phyloP scores from a whole-genome alignment of 805 yeast species.

The Cyberlindnera sargentensis region DNA sequence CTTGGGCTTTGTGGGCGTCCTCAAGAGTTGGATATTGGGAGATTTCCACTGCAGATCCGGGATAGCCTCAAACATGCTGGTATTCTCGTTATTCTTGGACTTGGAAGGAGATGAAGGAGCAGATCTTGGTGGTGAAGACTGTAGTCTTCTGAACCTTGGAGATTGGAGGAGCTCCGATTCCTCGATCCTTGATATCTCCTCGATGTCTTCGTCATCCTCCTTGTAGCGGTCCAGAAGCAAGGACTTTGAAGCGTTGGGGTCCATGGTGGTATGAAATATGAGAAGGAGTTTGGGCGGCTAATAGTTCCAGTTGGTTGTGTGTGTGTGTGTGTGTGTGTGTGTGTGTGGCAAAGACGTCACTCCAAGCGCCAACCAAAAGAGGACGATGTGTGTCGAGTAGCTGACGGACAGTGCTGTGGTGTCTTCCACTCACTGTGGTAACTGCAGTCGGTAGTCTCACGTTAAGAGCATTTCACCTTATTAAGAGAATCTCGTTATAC shows the following conservation, averaged over 20 bases:
- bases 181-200: slow-evolving; percentile 19
- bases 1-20: slow-evolving; percentile 20
- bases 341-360: no score
- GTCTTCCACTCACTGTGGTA: no score
- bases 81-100: slow-evolving; percentile 10
- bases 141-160: slow-evolving; percentile 21
- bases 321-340: no score
- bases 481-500: background rate
- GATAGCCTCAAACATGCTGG: slow-evolving; percentile 12
- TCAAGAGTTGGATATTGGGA: slow-evolving; percentile 6
- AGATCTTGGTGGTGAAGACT: slow-evolving; percentile 21
- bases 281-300: no score
- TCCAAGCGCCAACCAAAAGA: no score
- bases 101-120: slow-evolving; percentile 18
- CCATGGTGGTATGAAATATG: background rate
- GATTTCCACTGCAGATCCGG: slow-evolving; percentile 17
- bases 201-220: slow-evolving; percentile 18
- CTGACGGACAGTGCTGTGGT: no score
- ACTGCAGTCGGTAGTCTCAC: no score
- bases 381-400: no score
- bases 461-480: no score
- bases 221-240: slow-evolving; percentile 20
- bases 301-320: no score
- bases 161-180: slow-evolving; percentile 22
- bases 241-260: slow-evolving; percentile 9